A percentile compares a stretch with the other conserved stretches of the same genome.
Conservation (phyloP, 1,284 basidiomycete species). For the Ganoderma multipileum region DNA sequence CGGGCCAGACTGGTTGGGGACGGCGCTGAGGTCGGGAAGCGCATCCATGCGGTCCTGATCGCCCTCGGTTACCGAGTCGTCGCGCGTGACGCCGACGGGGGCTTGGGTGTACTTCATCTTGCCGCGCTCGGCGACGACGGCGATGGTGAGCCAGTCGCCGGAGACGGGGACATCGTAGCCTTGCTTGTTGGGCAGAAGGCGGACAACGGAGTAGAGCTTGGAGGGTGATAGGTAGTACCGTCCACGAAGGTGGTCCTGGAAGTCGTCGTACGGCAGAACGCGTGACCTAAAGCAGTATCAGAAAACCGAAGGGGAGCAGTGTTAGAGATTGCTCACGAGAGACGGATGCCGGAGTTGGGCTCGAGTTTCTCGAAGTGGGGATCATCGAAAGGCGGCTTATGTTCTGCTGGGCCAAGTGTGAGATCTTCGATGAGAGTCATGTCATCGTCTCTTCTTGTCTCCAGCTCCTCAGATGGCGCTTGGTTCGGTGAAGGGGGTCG, state of each 20-base stretch:
- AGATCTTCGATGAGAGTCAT: conserved; percentile 81
- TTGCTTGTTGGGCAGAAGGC: conserved; percentile 78
- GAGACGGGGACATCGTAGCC: conserved; percentile 91
- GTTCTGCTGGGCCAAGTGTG: conserved; percentile 76
- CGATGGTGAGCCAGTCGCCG: conserved; percentile 92
- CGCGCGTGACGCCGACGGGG: conserved; percentile 60
- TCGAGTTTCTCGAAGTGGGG: conserved; percentile 80
- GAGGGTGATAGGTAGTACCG: conserved; percentile 91
- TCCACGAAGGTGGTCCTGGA: conserved; percentile 85
- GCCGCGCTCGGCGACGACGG: conserved; percentile 87
- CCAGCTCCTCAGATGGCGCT: not conserved
- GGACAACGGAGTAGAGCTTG: conserved; percentile 84
- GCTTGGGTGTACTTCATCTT: conserved; percentile 72
- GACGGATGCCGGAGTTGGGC: conserved; percentile 86
- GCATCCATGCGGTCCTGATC: conserved; percentile 40
- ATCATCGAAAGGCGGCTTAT: conserved; percentile 69
- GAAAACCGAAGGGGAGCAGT: not conserved
- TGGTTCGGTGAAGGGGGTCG: conserved; percentile 18
- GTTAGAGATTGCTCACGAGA: conserved; percentile 68
- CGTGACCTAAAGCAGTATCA: conserved; percentile 62
- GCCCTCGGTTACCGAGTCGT: conserved; percentile 48
- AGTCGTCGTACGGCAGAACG: conserved; percentile 72
- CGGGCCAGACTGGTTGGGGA: conserved; percentile 26
- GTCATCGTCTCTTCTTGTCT: conserved; percentile 58
- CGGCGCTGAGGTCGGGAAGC: conserved; percentile 29